Evolutionary conservation across 176 grass and related monocot genomes (phyloP), one percentile per base, ranked within the genome.

Genomic region (Rhynchospora tenuis): DNA sequence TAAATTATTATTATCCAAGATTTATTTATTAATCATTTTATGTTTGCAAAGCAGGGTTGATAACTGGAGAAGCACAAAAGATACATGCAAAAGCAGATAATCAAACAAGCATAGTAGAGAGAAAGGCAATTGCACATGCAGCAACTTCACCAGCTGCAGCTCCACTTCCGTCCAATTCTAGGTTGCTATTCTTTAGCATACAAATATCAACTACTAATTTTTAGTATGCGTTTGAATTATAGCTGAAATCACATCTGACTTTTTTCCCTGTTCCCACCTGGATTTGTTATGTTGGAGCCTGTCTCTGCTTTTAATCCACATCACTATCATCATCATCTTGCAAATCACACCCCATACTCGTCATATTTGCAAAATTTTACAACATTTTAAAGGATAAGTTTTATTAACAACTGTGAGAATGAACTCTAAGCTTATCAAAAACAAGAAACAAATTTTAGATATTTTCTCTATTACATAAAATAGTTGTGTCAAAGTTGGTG

Each of bases 21-120:
- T 60, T 48, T 11, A 15, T 9, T 65, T 64, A 45, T 23, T 38
- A n/a, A 38, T 59, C 22, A 50, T 67, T 82, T n/a, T 62, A 48
- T 82, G 38, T 80, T 55, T 80, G 20, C 38, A 81, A 64, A 82
- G 38, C 26, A 82, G 80, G 44, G 80, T 68, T 82, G 80, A 23
- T 82, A 38, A 82, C 66, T 82, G 80, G 80, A 68, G 80, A 46
- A 68, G 61, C 44, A 82, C 61, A 82, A 82, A 82, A 68, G 33
- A 52, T 82, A 9, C 61, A 82, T 68, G 59, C 45, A 54, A 82
- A 82, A 82, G 15, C 80, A 51, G 80, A 82, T 61, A 65, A 82
- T 19, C 59, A 66, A 47, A 62, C 59, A 68, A 82, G 43, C 80
- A 31, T 51, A 31, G 5, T 82, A 65, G 80, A 82, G 61, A 67